Conservation (phyloP, 2,329 filamentous ascomycete species). For the Botryotinia narcissicola region DNA sequence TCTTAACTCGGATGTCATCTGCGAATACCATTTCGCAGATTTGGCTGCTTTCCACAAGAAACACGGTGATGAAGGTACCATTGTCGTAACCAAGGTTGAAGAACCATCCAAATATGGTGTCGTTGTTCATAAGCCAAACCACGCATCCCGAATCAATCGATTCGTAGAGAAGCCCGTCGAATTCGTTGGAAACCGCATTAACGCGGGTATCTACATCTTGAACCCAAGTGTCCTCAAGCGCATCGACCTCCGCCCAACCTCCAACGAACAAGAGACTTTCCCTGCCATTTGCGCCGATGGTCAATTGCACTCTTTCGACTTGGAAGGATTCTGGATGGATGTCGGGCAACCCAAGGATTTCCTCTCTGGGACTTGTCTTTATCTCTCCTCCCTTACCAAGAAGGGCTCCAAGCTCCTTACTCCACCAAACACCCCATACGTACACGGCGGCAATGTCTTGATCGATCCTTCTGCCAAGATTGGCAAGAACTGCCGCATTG, state of each 20-base stretch:
- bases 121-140: slow-evolving; percentile 92
- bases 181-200: slow-evolving; percentile 98
- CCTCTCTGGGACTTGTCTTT: slow-evolving; percentile 91
- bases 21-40: slow-evolving; percentile 92
- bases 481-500: slow-evolving; percentile 97
- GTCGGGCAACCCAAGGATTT: slow-evolving; percentile 99
- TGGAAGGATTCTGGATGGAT: slow-evolving; percentile 99
- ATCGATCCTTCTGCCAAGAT: slow-evolving; percentile 94
- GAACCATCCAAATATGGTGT: slow-evolving; percentile 99
- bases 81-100: slow-evolving; percentile 98
- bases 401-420: slow-evolving; percentile 82
- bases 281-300: slow-evolving; percentile 87
- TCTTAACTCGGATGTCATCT: slow-evolving; percentile 97
- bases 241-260: slow-evolving; percentile 94
- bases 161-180: slow-evolving; percentile 99
- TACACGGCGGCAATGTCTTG: slow-evolving; percentile 92
- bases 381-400: slow-evolving; percentile 89
- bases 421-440: slow-evolving; percentile 70
- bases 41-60: slow-evolving; percentile 87
- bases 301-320: slow-evolving; percentile 90
- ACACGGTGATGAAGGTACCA: slow-evolving; percentile 94
- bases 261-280: slow-evolving; percentile 99
- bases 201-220: slow-evolving; percentile 96
- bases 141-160: slow-evolving; percentile 88
- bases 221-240: slow-evolving; percentile 87